Conservation (phyloP, 306 rosid genomes). For the Prunus salicina region DNA sequence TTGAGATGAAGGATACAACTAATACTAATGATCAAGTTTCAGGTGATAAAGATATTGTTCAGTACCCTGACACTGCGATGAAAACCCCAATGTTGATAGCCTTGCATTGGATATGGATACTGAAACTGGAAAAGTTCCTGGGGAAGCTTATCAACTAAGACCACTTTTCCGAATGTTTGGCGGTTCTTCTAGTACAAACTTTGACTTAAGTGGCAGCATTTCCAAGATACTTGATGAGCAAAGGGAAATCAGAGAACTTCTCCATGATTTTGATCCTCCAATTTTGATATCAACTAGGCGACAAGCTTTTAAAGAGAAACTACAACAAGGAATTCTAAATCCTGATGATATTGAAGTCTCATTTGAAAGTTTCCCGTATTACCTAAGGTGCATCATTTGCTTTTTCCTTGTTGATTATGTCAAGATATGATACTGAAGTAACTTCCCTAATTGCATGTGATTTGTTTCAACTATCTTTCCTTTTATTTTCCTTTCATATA, state of each 20-base stretch:
- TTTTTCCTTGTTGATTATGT: background rate
- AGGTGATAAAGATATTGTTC: constrained; percentile 45
- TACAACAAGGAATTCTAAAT: constrained; percentile 61
- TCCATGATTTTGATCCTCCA: constrained; percentile 59
- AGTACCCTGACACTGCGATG: constrained; percentile 47
- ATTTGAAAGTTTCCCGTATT: constrained; percentile 88
- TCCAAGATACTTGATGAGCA: constrained; percentile 65
- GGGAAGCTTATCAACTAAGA: constrained; percentile 42
- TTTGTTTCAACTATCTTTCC: background rate
- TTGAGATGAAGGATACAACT: constrained; percentile 51
- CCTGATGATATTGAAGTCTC: constrained; percentile 65
- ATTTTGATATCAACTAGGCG: constrained; percentile 52
- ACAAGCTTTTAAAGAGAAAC: constrained; percentile 67
- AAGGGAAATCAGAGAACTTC: constrained; percentile 60
- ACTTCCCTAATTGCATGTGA: background rate
- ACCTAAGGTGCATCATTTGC: constrained; percentile 55
- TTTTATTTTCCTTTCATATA: background rate
- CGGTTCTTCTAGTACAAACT: constrained; percentile 52
- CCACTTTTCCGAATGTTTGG: constrained; percentile 63
- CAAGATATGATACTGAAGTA: background rate
- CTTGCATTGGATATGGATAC: constrained; percentile 43
- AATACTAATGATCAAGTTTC: constrained; percentile 39
- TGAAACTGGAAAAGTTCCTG: constrained; percentile 53
- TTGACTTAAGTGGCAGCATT: constrained; percentile 58
- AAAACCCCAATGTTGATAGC: constrained; percentile 50